Percentiles rank a stretch among this genome's conserved stretches.
Evolutionary conservation across 805 yeast species (phyloP).

Genomic region (Kluyveromyces siamensis): DNA sequence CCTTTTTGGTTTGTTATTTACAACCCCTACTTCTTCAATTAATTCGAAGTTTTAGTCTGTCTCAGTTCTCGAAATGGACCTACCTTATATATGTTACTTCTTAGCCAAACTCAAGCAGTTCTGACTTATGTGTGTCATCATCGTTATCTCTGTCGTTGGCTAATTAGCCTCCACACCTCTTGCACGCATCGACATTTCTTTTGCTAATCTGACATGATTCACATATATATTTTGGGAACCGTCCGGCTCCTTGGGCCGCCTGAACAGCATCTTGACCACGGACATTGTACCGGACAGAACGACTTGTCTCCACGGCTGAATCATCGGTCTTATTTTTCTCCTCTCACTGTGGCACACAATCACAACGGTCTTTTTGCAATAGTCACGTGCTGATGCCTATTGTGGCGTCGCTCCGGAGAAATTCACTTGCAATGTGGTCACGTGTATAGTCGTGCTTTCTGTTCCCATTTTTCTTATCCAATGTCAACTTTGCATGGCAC

Average conservation of each 20-base stretch:
- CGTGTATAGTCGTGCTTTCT: no score
- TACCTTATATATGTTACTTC: not conserved
- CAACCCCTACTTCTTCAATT: no score
- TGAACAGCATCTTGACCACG: not conserved
- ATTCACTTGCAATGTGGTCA: no score
- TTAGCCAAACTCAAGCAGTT: no score
- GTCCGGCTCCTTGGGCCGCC: not conserved
- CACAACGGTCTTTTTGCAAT: not conserved
- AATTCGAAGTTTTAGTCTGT: no score
- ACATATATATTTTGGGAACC: not conserved
- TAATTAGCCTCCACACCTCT: not conserved
- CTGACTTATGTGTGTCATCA: not conserved
- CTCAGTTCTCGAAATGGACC: no score
- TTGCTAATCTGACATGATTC: not conserved
- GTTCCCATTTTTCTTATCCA: no score
- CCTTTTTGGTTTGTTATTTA: no score
- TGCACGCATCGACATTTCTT: not conserved
- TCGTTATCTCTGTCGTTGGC: not conserved
- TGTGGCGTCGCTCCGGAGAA: no score
- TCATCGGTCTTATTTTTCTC: not conserved
- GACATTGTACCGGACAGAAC: not conserved
- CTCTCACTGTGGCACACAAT: not conserved
- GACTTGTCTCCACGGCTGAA: no score
- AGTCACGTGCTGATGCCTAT: no score
- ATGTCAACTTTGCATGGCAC: no score